phyloP scores from a whole-genome alignment of 805 yeast genomes.

The Saccharomycopsis microspora region DNA sequence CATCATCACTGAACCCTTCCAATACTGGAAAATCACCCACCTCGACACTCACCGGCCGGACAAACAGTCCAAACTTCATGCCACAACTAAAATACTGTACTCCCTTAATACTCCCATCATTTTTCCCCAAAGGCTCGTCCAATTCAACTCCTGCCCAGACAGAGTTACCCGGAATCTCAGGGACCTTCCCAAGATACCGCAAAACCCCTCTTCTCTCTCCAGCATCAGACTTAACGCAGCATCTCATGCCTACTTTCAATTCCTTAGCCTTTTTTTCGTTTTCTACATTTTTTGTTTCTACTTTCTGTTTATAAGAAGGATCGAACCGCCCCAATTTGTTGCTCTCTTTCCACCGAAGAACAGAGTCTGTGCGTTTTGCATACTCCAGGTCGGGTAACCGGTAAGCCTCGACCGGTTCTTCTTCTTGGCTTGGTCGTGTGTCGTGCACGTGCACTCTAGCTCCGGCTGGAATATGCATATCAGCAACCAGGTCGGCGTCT shows the following conservation, averaged over 20 bases:
- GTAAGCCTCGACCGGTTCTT: conserved; percentile 28
- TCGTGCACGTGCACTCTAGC: conserved; percentile 50
- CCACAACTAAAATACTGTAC: conserved; percentile 43
- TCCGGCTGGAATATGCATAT: conserved; percentile 24
- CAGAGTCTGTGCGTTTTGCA: conserved; percentile 47
- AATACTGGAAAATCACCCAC: conserved; percentile 55
- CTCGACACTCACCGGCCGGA: conserved; percentile 56
- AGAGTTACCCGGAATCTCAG: conserved; percentile 33
- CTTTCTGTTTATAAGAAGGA: conserved; percentile 27
- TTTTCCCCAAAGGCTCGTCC: conserved; percentile 80
- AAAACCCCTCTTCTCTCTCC: conserved; percentile 58
- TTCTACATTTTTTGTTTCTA: conserved; percentile 22
- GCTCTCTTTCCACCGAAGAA: conserved; percentile 64
- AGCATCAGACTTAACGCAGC: conserved; percentile 28
- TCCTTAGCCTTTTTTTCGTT: conserved; percentile 24
- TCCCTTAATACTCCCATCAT: conserved; percentile 67
- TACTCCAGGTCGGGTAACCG: conserved; percentile 52
- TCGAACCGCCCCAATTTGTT: conserved; percentile 65
- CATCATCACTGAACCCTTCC: conserved; percentile 32
- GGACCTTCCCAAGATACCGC: conserved; percentile 56
- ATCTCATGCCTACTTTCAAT: conserved; percentile 40
- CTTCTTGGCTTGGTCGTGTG: conserved; percentile 37
- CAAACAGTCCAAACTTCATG: conserved; percentile 62
- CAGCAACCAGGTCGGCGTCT: conserved; percentile 18
- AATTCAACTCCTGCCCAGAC: conserved; percentile 80